These are phyloP conservation scores for Hortiboletus flavorubellus DNA, from an alignment of 768 basidiomycete species.

Conservation along the genomic window DNA sequence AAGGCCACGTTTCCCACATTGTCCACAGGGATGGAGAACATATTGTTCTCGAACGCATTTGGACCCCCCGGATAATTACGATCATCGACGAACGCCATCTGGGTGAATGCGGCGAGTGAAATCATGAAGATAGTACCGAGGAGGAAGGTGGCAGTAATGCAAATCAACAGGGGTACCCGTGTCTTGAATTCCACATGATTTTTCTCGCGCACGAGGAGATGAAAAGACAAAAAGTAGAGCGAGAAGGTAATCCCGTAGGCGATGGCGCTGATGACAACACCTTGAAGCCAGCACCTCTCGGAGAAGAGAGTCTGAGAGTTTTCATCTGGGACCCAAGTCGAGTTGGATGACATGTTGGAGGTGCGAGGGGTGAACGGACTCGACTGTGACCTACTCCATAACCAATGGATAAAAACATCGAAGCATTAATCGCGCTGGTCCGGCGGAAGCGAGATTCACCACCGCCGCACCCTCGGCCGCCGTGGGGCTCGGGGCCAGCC, in stretches of 20 bases:
- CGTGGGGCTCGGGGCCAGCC: neutral
- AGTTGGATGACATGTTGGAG: constrained; percentile 13
- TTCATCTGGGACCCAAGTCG: constrained; percentile 18
- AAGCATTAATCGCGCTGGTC: neutral
- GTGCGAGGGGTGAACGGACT: neutral
- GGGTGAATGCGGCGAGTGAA: constrained; percentile 19
- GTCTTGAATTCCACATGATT: neutral
- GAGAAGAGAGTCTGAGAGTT: constrained; percentile 12
- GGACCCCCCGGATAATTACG: constrained; percentile 34
- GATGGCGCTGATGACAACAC: constrained; percentile 7
- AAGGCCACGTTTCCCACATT: constrained; percentile 8
- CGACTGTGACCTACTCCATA: neutral
- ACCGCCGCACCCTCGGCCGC: neutral
- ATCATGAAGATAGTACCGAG: constrained; percentile 18
- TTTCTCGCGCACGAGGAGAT: constrained; percentile 3
- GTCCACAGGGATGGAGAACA: constrained; percentile 22
- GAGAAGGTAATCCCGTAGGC: constrained; percentile 8
- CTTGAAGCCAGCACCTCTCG: constrained; percentile 21
- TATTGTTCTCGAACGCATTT: constrained; percentile 16
- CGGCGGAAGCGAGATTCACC: neutral
- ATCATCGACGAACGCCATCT: constrained; percentile 31
- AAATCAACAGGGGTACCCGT: constrained; percentile 5
- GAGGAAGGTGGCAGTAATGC: constrained; percentile 2
- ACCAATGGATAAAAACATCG: neutral
- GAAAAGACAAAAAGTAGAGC: constrained; percentile 8